Evolutionary conservation across 495 filamentous ascomycete genomes (phyloP).

Genomic region (Trichoderma orchidacearum): DNA sequence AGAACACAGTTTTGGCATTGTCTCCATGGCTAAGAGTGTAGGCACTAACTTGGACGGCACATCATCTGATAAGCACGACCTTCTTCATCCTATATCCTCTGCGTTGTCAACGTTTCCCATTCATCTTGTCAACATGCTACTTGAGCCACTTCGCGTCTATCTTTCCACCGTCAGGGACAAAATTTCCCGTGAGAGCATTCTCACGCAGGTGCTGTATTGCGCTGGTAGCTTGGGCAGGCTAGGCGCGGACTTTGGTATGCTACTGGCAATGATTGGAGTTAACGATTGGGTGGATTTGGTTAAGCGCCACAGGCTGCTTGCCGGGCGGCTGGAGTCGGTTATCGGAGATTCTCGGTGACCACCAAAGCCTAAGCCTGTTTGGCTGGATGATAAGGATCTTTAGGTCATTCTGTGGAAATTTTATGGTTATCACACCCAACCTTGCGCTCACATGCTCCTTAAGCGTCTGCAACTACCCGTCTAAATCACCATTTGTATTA

Average conservation of each 20-base stretch:
- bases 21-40: conserved; percentile 83
- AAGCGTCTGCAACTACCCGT: too few species aligned
- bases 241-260: conserved; percentile 85
- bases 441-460: too few species aligned
- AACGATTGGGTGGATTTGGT: conserved; percentile 87
- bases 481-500: too few species aligned
- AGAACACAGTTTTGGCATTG: conserved; percentile 91
- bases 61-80: conserved; percentile 24
- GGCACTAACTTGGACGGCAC: conserved; percentile 33
- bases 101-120: conserved; percentile 75
- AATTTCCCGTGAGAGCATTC: conserved; percentile 63
- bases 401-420: too few species aligned
- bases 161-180: conserved; percentile 74
- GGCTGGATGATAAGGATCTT: too few species aligned
- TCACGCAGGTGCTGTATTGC: conserved; percentile 93
- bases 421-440: too few species aligned
- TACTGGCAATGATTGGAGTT: conserved; percentile 54
- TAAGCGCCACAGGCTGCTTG: conserved; percentile 75
- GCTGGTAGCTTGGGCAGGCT: conserved; percentile 83
- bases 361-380: background rate
- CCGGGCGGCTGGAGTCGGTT: conserved; percentile 75
- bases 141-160: conserved; percentile 64
- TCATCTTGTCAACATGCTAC: conserved; percentile 70
- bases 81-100: conserved; percentile 56
- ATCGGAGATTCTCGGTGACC: conserved; percentile 30